Percentiles rank a stretch among this genome's conserved stretches.
Evolutionary conservation across 441 rosid genomes (phyloP).

Genomic region (Cnidoscolus chayamansa): DNA sequence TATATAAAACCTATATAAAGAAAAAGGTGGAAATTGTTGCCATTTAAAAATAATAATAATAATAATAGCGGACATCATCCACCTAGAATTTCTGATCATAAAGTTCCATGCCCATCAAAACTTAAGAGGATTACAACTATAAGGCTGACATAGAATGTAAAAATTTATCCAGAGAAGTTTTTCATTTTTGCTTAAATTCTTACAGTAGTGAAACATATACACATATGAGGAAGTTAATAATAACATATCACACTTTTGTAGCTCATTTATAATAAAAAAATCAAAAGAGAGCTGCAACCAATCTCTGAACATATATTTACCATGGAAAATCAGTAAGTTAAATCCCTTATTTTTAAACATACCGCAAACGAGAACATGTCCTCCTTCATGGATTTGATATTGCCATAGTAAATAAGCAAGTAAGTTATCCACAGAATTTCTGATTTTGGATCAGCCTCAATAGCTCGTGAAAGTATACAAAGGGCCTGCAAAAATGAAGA

Average conservation of each 20-base stretch:
- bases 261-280: background rate
- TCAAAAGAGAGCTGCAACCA: background rate
- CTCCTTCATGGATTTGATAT: constrained; percentile 44
- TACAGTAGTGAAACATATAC: background rate
- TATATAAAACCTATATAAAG: background rate
- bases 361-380: constrained; percentile 82
- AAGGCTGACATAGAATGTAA: background rate
- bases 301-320: background rate
- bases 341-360: constrained; percentile 24
- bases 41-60: background rate
- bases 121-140: background rate
- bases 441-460: constrained; percentile 70
- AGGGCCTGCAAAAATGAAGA: constrained; percentile 65
- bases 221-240: no score
- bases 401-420: constrained; percentile 59
- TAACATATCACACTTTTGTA: background rate
- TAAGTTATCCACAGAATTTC: constrained; percentile 82
- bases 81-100: background rate
- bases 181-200: background rate
- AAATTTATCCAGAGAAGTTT: background rate
- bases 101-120: background rate
- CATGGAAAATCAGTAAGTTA: constrained; percentile 1
- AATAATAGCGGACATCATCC: background rate
- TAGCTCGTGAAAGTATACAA: constrained; percentile 64
- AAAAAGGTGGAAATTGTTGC: background rate